These are phyloP conservation scores for Coemansia sp. DNA, from an alignment of 192 early-diverging fungal species.

Conservation along the genomic window DNA sequence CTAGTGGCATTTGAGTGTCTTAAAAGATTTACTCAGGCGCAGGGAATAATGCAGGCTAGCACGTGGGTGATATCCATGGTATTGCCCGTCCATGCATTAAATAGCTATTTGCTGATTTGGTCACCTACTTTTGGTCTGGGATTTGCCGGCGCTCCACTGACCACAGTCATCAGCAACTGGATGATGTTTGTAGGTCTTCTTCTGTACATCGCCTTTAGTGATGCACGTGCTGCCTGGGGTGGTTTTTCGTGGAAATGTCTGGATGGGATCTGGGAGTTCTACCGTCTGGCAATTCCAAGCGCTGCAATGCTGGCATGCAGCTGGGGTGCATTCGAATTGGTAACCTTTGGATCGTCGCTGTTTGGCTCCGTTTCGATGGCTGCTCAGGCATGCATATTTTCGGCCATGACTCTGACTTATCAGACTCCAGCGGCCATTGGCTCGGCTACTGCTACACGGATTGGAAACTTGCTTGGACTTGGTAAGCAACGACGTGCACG, in stretches of 20 bases:
- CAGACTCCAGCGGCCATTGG: constrained; percentile 65
- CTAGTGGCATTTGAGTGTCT: constrained; percentile 77
- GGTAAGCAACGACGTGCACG: constrained; percentile 57
- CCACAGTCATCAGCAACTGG: constrained; percentile 62
- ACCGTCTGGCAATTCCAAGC: constrained; percentile 75
- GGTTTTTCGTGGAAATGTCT: constrained; percentile 70
- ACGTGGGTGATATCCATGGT: constrained; percentile 26
- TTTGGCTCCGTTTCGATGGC: constrained; percentile 73
- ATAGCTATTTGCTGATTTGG: constrained; percentile 48
- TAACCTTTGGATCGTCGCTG: constrained; percentile 68
- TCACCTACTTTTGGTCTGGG: constrained; percentile 56
- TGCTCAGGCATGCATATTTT: constrained; percentile 74
- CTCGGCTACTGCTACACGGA: constrained; percentile 71
- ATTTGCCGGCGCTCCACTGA: constrained; percentile 67
- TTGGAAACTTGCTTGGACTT: constrained; percentile 71
- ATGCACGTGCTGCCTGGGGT: constrained; percentile 68
- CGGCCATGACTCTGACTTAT: constrained; percentile 66
- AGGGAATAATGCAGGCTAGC: constrained; percentile 85
- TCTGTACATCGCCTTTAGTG: constrained; percentile 54
- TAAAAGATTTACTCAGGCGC: constrained; percentile 80
- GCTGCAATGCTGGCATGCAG: constrained; percentile 77
- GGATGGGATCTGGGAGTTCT: constrained; percentile 59
- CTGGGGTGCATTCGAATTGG: constrained; percentile 78
- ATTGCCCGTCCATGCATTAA: constrained; percentile 29
- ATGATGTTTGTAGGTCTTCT: constrained; percentile 56